Conservation (phyloP, 768 basidiomycete genomes). For the Termitomyces sp. region DNA sequence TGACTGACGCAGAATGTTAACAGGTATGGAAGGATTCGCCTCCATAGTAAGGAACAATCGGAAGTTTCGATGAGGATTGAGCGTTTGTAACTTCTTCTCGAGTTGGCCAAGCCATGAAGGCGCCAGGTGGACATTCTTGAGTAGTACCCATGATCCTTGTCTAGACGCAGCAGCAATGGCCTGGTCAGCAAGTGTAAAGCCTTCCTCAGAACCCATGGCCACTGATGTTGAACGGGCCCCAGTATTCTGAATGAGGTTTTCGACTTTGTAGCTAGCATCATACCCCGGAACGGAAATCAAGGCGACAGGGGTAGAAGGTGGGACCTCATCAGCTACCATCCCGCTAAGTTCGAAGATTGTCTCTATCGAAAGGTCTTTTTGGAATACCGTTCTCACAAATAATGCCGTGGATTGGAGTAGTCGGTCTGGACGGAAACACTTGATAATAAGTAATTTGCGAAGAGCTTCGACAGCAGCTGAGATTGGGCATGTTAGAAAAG, state of each 20-base stretch:
- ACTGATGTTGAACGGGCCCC: slow-evolving; percentile 80
- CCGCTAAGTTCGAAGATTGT: slow-evolving; percentile 69
- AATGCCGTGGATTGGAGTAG: slow-evolving; percentile 75
- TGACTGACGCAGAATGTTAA: slow-evolving; percentile 94
- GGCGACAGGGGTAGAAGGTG: slow-evolving; percentile 77
- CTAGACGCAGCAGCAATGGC: slow-evolving; percentile 90
- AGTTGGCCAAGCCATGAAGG: slow-evolving; percentile 94
- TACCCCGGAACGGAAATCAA: slow-evolving; percentile 93
- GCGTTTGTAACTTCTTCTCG: slow-evolving; percentile 92
- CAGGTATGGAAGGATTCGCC: slow-evolving; percentile 89
- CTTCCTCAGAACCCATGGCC: slow-evolving; percentile 98
- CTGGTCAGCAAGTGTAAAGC: slow-evolving; percentile 93
- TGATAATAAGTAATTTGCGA: slow-evolving; percentile 72
- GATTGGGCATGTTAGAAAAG: slow-evolving; percentile 8
- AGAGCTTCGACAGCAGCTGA: slow-evolving; percentile 70
- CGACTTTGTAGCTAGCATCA: slow-evolving; percentile 96
- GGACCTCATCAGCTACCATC: slow-evolving; percentile 78
- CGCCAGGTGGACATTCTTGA: slow-evolving; percentile 96
- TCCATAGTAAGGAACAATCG: slow-evolving; percentile 98
- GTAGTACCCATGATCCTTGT: slow-evolving; percentile 91
- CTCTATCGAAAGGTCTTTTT: slow-evolving; percentile 68
- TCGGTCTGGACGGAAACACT: slow-evolving; percentile 91
- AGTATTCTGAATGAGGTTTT: slow-evolving; percentile 75
- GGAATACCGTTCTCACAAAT: slow-evolving; percentile 75
- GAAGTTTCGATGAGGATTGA: slow-evolving; percentile 88